Evolutionary conservation across 352 stramenopile species (phyloP).

Genomic region (Phytophthora constricta): DNA sequence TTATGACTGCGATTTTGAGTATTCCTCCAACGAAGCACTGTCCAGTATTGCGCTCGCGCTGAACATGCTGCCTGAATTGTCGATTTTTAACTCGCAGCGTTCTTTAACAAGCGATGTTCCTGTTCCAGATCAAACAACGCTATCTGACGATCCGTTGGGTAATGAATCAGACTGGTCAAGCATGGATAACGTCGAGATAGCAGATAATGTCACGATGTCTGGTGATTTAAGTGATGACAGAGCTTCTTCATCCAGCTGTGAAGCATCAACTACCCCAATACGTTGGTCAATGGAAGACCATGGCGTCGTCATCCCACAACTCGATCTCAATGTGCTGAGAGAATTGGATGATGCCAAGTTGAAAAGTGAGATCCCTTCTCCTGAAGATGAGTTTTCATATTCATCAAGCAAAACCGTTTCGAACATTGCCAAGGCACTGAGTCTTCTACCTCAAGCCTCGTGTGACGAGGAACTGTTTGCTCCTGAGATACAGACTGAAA

Average conservation of each 20-base stretch:
- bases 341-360: conserved; percentile 14
- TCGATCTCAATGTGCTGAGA: background rate
- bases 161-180: background rate
- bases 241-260: background rate
- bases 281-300: background rate
- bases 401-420: conserved; percentile 26
- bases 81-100: conserved; percentile 1
- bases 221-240: background rate
- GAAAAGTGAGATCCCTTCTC: background rate
- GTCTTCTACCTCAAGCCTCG: conserved; percentile 30
- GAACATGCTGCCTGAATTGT: conserved; percentile 41
- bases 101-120: conserved; percentile 11
- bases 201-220: background rate
- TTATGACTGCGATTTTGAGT: conserved; percentile 42
- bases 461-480: conserved; percentile 8
- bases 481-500: conserved; percentile 1
- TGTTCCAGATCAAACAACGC: conserved; percentile 6
- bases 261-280: background rate
- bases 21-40: conserved; percentile 39
- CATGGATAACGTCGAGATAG: background rate
- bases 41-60: conserved; percentile 50
- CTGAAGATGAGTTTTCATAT: conserved; percentile 36
- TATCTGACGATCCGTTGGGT: background rate
- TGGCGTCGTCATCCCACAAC: background rate
- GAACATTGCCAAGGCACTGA: conserved; percentile 38